Percentiles rank a stretch among this genome's conserved stretches.
Conservation (phyloP, 2,329 filamentous ascomycete genomes). For the Hymenoscyphus occultus region DNA sequence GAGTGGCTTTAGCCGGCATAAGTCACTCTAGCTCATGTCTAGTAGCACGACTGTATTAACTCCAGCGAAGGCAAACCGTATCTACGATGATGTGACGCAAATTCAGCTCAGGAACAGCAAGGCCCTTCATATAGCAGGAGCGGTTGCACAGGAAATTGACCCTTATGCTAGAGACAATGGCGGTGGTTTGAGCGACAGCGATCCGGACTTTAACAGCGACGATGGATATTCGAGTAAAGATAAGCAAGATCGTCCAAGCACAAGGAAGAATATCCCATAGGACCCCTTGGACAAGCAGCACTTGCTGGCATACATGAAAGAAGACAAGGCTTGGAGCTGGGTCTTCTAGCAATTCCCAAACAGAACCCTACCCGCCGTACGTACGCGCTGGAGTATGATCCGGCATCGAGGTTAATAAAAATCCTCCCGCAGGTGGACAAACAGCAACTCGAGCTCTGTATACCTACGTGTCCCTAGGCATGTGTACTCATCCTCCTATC, state of each 20-base stretch:
- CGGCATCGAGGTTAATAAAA: constrained; percentile 11
- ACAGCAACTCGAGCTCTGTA: background rate
- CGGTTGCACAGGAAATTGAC: constrained; percentile 19
- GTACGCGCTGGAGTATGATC: constrained; percentile 18
- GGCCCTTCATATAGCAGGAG: constrained; percentile 18
- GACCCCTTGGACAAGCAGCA: constrained; percentile 18
- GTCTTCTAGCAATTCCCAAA: constrained; percentile 19
- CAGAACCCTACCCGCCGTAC: constrained; percentile 10
- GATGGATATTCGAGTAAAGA: constrained; percentile 11
- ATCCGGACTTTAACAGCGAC: no score
- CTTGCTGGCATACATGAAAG: constrained; percentile 20
- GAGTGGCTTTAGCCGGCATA: constrained; percentile 20
- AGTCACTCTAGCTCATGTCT: constrained; percentile 10
- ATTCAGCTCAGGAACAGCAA: constrained; percentile 17
- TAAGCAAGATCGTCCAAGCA: constrained; percentile 12
- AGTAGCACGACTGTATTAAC: constrained; percentile 10
- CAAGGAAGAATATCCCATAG: constrained; percentile 19
- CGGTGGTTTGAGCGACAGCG: constrained; percentile 1
- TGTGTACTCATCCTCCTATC: no score
- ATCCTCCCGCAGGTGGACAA: constrained; percentile 12
- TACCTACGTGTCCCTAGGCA: no score
- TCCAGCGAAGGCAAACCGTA: constrained; percentile 18
- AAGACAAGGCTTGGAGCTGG: constrained; percentile 21
- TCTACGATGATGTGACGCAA: constrained; percentile 12
- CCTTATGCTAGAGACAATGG: constrained; percentile 21